phyloP scores from a whole-genome alignment of 2,329 filamentous ascomycete genomes.

The Nothophoma quercina region DNA sequence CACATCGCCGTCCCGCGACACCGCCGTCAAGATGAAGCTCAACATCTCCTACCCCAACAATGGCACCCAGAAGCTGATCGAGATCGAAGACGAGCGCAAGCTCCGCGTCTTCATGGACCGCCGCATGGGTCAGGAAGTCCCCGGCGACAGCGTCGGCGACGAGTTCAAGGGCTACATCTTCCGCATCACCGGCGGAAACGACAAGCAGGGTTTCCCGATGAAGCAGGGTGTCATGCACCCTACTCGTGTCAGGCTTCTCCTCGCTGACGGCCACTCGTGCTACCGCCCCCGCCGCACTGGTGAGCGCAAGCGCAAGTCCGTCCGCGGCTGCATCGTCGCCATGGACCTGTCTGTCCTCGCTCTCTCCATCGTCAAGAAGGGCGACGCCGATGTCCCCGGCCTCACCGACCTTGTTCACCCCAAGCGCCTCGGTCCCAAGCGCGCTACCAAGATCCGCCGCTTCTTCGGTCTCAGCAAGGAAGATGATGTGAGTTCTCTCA shows the following conservation, averaged over 20 bases:
- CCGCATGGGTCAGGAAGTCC: slow-evolving; percentile 92
- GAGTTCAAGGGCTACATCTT: slow-evolving; percentile 99
- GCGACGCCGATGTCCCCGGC: slow-evolving; percentile 91
- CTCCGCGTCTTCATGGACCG: slow-evolving; percentile 98
- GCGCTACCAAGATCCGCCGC: slow-evolving; percentile 98
- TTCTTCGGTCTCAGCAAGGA: slow-evolving; percentile 99
- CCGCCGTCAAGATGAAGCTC: slow-evolving; percentile 71
- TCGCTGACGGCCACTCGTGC: slow-evolving; percentile 97
- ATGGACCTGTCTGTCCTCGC: slow-evolving; percentile 95
- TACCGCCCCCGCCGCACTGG: slow-evolving; percentile 97
- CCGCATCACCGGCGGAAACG: slow-evolving; percentile 99
- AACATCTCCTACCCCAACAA: slow-evolving; percentile 94
- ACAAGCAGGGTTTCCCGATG: slow-evolving; percentile 99
- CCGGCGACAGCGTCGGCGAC: slow-evolving; percentile 93
- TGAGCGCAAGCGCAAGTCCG: slow-evolving; percentile 99
- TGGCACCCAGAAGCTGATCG: slow-evolving; percentile 99
- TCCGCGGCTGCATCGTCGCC: slow-evolving; percentile 98
- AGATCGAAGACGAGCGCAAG: slow-evolving; percentile 99
- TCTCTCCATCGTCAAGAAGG: slow-evolving; percentile 97
- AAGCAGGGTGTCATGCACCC: slow-evolving; percentile 99
- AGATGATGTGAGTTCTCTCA: slow-evolving; percentile 92
- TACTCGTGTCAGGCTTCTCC: slow-evolving; percentile 96
- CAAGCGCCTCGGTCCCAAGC: slow-evolving; percentile 99
- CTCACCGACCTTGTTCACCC: slow-evolving; percentile 97
- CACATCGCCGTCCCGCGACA: slow-evolving; percentile 42